Evolutionary conservation across 2,329 filamentous ascomycete genomes (phyloP), one percentile per base, ranked within the genome.

Genomic region (Bipolaris oryzae): DNA sequence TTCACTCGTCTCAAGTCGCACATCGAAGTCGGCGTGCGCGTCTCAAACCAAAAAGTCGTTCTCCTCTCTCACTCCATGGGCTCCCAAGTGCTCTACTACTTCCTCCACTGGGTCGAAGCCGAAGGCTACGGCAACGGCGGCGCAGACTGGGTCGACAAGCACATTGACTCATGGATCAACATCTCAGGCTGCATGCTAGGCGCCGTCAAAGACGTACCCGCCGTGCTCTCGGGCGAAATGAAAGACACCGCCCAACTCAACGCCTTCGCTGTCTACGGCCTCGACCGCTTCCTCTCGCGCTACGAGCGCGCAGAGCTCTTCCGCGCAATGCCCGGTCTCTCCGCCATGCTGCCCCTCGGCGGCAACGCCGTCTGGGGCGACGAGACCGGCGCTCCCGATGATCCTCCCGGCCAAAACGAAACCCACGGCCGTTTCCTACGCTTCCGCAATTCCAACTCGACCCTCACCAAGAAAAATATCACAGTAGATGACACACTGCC

Each of bases 141-240:
- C 1, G 83, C 88, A 35, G 84, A 87, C 50, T 99, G 95, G 95
- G 94, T 99, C 0, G 93, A 99, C 57, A 85, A 84, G 16, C 85
- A 97, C 71, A 82, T 99, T 49, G 95, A 96, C 64, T 90, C 91
- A 2, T 99, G 96, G 93, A 96, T 99, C 80, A 99, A 99, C 74
- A 92, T 99, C 69, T 95, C 90, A 64, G 95, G 95, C 5, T 99
- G 94, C 77, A 97, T 99, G 94, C 87, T 99, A 5, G 95, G 95
- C 13, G 92, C 95, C 1, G 82, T 92, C 55, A 99, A 99, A 78
- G 94, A 90, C 56, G 79, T 98, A 34, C 91, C 95, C 0, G 94
- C 95, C 0, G 85, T 98, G 0, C 81, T 99, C 1, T 97, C 93
- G 0, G 95, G 95, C 28, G 95, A 99, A 77, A 99, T 99, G 95